Percentiles rank a stretch among this genome's conserved stretches.
phyloP scores from a whole-genome alignment of 768 basidiomycete genomes.

The Rickenella mellea region DNA sequence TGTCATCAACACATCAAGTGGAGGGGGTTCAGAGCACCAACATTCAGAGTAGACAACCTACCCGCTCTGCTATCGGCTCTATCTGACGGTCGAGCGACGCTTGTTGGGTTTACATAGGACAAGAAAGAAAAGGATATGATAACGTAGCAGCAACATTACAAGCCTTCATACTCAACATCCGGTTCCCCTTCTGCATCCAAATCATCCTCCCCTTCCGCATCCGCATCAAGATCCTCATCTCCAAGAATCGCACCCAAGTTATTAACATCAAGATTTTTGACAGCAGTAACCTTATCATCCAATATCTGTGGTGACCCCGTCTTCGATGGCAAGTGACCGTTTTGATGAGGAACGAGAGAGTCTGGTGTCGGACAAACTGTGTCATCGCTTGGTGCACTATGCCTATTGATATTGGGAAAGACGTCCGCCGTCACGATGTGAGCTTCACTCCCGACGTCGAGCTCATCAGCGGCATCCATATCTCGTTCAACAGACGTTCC shows the following conservation, averaged over 20 bases:
- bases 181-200: constrained; percentile 30
- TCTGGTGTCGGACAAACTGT: constrained; percentile 34
- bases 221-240: constrained; percentile 22
- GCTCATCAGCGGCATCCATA: constrained; percentile 1
- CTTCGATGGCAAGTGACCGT: not conserved
- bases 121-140: not conserved
- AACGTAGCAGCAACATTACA: not conserved
- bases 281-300: constrained; percentile 3
- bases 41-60: too few species aligned
- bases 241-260: constrained; percentile 8
- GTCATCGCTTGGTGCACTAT: constrained; percentile 51
- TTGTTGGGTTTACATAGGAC: not conserved
- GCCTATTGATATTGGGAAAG: constrained; percentile 23
- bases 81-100: too few species aligned
- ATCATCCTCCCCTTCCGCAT: constrained; percentile 32
- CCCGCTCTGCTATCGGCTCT: too few species aligned
- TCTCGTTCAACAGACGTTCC: too few species aligned
- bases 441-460: constrained; percentile 25
- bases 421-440: not conserved
- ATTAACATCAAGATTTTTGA: constrained; percentile 12
- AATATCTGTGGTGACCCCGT: not conserved
- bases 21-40: too few species aligned
- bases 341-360: not conserved
- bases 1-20: too few species aligned
- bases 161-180: constrained; percentile 12